phyloP scores from a whole-genome alignment of 2,329 filamentous ascomycete species.

The Venturia oleaginea region DNA sequence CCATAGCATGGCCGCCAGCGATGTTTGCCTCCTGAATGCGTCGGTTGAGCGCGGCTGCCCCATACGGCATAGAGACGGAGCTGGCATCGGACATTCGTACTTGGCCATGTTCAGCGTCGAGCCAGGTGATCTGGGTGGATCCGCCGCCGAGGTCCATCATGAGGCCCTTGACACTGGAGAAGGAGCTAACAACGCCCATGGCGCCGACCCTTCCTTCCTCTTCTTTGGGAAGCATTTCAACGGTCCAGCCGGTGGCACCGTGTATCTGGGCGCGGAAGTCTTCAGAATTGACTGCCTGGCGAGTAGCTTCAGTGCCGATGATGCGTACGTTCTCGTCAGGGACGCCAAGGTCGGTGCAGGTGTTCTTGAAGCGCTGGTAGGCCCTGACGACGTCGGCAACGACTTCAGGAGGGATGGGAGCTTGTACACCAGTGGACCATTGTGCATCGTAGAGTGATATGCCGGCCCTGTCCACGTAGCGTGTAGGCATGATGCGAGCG shows the following conservation, averaged over 20 bases:
- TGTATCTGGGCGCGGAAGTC: constrained; percentile 60
- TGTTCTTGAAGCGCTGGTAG: constrained; percentile 60
- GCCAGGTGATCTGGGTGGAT: constrained; percentile 62
- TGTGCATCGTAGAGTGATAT: constrained; percentile 85
- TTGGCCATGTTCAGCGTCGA: constrained; percentile 42
- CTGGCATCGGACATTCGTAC: constrained; percentile 45
- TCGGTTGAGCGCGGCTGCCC: constrained; percentile 56
- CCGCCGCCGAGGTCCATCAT: constrained; percentile 83
- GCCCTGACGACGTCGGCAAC: constrained; percentile 59
- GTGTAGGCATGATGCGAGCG: constrained; percentile 62
- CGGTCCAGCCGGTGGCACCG: constrained; percentile 54
- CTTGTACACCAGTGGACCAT: constrained; percentile 37
- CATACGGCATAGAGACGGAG: constrained; percentile 59
- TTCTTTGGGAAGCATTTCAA: constrained; percentile 65
- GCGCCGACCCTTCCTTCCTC: constrained; percentile 79
- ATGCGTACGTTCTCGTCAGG: constrained; percentile 57
- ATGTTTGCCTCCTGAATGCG: constrained; percentile 39
- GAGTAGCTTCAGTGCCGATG: constrained; percentile 82
- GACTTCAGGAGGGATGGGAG: constrained; percentile 48
- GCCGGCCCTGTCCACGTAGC: constrained; percentile 68
- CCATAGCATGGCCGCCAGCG: constrained; percentile 21
- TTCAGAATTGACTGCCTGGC: constrained; percentile 64
- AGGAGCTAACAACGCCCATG: constrained; percentile 70
- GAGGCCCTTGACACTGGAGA: constrained; percentile 61
- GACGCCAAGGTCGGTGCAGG: constrained; percentile 63